A percentile compares a stretch with the other conserved stretches of the same genome.
Conservation (phyloP, 176 grass and related monocot genomes). For the sorghum (Sorghum bicolor) region DNA sequence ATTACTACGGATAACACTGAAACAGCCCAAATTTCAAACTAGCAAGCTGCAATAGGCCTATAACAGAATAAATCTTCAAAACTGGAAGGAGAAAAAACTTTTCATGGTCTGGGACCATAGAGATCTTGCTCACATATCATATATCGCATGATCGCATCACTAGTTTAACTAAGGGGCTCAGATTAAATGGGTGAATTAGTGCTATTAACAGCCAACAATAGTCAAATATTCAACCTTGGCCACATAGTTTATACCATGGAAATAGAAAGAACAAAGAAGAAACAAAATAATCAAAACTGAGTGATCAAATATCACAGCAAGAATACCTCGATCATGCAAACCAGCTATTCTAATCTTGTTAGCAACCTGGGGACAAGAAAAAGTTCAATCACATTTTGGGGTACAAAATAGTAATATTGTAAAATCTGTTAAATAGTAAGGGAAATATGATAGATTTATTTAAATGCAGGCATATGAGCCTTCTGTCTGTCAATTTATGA, state of each 20-base stretch:
- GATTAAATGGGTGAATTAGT: background rate
- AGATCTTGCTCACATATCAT: background rate
- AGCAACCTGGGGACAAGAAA: background rate
- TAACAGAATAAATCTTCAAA: background rate
- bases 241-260: background rate
- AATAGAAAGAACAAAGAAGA: background rate
- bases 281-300: background rate
- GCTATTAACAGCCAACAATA: background rate
- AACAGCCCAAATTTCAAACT: background rate
- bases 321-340: constrained; percentile 17
- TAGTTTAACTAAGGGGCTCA: background rate
- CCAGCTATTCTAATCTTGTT: constrained; percentile 16
- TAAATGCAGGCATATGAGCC: background rate
- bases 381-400: background rate
- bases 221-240: background rate
- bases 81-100: background rate
- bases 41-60: background rate
- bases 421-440: background rate
- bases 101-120: background rate
- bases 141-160: background rate
- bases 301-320: background rate
- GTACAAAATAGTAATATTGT: background rate
- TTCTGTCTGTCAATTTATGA: background rate
- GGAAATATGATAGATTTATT: background rate
- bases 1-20: background rate